Evolutionary conservation across 441 rosid genomes (phyloP).

Genomic region (Bocquillonia castaneifolia): DNA sequence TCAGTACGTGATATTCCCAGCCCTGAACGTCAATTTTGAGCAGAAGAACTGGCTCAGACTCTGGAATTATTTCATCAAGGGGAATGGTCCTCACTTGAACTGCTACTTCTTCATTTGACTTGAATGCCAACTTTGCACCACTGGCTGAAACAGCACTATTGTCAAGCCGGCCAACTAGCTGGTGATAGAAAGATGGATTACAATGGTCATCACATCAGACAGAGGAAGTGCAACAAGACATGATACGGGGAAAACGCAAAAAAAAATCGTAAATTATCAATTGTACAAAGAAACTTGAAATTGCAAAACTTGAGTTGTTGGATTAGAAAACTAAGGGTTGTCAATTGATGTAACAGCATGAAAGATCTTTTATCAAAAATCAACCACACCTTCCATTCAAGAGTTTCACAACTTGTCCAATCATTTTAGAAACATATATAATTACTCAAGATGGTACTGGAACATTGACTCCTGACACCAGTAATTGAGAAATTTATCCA

Average conservation of each 20-base stretch:
- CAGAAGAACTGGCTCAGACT: constrained; percentile 53
- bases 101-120: constrained; percentile 84
- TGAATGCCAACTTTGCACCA: constrained; percentile 88
- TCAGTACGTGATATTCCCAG: constrained; percentile 92
- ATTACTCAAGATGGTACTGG: too few species aligned
- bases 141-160: constrained; percentile 91
- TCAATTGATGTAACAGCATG: neutral
- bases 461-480: neutral
- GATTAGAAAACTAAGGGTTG: neutral
- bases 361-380: neutral
- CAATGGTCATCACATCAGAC: neutral
- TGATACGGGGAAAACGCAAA: neutral
- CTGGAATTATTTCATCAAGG: constrained; percentile 63
- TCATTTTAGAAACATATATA: neutral
- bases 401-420: neutral
- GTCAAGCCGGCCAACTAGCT: constrained; percentile 96
- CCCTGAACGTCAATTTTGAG: constrained; percentile 94
- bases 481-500: neutral
- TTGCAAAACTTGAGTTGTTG: neutral
- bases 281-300: neutral
- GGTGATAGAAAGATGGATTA: constrained; percentile 6
- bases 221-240: neutral
- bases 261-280: neutral
- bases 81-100: constrained; percentile 78
- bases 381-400: neutral